phyloP scores from a whole-genome alignment of 2,329 filamentous ascomycete species.

The Alternaria rosae region DNA sequence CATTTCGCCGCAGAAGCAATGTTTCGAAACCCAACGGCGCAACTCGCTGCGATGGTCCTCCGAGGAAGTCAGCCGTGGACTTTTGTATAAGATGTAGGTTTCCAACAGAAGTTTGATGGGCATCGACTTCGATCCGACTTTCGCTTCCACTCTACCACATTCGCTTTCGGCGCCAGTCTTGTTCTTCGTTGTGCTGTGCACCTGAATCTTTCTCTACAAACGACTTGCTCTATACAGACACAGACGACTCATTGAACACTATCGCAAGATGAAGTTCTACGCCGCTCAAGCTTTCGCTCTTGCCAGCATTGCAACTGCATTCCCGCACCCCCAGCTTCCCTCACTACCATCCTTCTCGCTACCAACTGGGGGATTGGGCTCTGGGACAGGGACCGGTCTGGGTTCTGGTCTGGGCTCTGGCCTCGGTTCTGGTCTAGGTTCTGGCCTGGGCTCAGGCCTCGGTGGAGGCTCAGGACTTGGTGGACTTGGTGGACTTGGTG shows the following conservation, averaged over 20 bases:
- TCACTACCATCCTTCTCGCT: slow-evolving; percentile 20
- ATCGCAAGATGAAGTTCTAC: slow-evolving; percentile 37
- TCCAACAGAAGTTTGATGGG: background rate
- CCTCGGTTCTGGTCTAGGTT: too few species aligned
- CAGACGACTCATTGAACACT: background rate
- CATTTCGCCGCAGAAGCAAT: background rate
- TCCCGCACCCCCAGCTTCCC: slow-evolving; percentile 29
- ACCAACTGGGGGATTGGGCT: slow-evolving; percentile 12
- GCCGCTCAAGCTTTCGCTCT: slow-evolving; percentile 26
- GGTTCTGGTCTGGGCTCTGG: slow-evolving; percentile 3
- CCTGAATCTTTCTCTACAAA: slow-evolving; percentile 19
- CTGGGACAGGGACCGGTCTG: background rate
- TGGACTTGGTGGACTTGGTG: background rate
- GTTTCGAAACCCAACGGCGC: slow-evolving; percentile 1
- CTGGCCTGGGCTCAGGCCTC: background rate
- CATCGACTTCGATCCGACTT: slow-evolving; percentile 15
- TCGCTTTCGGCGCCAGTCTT: background rate
- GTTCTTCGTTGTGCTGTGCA: slow-evolving; percentile 29
- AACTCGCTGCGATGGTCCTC: background rate
- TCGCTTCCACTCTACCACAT: slow-evolving; percentile 5
- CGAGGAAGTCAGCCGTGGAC: background rate
- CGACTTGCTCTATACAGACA: background rate
- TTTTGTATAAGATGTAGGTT: slow-evolving; percentile 1
- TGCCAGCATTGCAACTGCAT: slow-evolving; percentile 29
- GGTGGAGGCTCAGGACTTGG: background rate